These are phyloP conservation scores for Trichosporon faecale DNA, from an alignment of 1,284 basidiomycete species.

Conservation along the genomic window DNA sequence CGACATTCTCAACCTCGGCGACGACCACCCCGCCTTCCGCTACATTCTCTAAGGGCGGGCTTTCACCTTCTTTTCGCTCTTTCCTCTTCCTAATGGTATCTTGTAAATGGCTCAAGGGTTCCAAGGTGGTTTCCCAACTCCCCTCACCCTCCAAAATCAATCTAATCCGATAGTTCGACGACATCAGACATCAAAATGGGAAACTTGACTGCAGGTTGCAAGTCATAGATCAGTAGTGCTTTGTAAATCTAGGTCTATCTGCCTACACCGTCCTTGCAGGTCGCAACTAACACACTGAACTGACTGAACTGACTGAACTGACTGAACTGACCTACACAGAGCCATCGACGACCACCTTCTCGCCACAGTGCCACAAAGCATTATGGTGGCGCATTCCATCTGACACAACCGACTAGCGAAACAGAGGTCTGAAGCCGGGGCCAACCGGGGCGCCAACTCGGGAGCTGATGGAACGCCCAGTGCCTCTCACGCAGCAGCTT, in stretches of 20 bases:
- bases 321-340: no score
- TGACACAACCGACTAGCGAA: no score
- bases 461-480: no score
- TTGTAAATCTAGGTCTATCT: constrained; percentile 11
- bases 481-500: no score
- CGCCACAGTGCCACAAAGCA: no score
- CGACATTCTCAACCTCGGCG: constrained; percentile 54
- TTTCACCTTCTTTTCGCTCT: background rate
- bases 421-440: no score
- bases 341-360: no score
- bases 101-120: background rate
- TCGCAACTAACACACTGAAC: background rate
- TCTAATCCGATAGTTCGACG: background rate
- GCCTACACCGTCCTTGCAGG: background rate
- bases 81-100: background rate
- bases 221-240: background rate
- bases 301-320: background rate
- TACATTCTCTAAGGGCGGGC: constrained; percentile 33
- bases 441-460: no score
- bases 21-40: constrained; percentile 50
- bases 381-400: no score
- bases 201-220: background rate
- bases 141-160: background rate
- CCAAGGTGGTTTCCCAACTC: background rate
- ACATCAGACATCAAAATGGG: background rate